Percentiles rank a stretch among this genome's conserved stretches.
These are phyloP conservation scores for Orbilia brochopaga DNA, from an alignment of 2,329 filamentous ascomycete species.

Conservation along the genomic window DNA sequence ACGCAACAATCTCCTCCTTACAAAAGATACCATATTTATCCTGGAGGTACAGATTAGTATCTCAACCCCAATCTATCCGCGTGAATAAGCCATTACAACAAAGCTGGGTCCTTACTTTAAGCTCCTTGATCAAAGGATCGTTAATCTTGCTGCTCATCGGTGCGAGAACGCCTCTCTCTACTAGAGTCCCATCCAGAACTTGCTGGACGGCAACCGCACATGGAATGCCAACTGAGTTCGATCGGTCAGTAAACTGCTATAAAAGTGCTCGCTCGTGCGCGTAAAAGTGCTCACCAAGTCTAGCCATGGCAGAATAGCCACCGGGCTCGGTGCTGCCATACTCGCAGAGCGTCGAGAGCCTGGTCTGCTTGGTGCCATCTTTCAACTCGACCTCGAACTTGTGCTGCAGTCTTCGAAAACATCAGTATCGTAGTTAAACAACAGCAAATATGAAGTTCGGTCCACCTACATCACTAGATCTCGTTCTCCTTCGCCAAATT, in stretches of 20 bases:
- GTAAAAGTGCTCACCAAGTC: conserved; percentile 59
- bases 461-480: conserved; percentile 64
- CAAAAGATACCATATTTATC: neutral
- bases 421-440: conserved; percentile 62
- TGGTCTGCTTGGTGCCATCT: conserved; percentile 75
- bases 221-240: conserved; percentile 69
- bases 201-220: conserved; percentile 77
- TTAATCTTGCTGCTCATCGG: conserved; percentile 76
- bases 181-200: conserved; percentile 77
- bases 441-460: conserved; percentile 51
- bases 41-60: neutral
- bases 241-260: neutral
- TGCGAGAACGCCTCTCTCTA: conserved; percentile 75
- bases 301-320: conserved; percentile 84
- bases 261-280: neutral
- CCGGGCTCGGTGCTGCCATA: conserved; percentile 72
- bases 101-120: conserved; percentile 69
- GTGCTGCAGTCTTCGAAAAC: conserved; percentile 67
- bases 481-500: conserved; percentile 79
- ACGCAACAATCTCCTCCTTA: neutral
- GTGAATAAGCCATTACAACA: neutral
- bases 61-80: neutral
- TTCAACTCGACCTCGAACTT: conserved; percentile 83
- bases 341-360: conserved; percentile 80
- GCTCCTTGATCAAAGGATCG: conserved; percentile 75